Evolutionary conservation across 306 rosid genomes (phyloP).

Genomic region (Styphnolobium japonicum): DNA sequence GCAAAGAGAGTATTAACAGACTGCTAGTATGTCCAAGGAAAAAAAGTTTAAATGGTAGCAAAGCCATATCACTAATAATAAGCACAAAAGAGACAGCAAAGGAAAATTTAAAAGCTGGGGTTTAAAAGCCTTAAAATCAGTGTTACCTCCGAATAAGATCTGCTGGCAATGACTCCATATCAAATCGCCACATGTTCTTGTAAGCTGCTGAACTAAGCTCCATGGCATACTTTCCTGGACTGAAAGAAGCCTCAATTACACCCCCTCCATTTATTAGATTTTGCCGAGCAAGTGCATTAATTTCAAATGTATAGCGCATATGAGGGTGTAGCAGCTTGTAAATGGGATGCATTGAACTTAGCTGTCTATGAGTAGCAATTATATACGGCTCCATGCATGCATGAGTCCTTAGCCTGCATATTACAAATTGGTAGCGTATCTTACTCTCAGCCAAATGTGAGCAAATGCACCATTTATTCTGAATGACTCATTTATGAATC

Average conservation of each 20-base stretch:
- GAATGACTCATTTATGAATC: neutral
- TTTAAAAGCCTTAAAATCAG: neutral
- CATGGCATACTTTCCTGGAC: slow-evolving; percentile 85
- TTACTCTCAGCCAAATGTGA: slow-evolving; percentile 4
- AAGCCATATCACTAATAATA: neutral
- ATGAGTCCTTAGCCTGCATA: slow-evolving; percentile 92
- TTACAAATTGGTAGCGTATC: slow-evolving; percentile 15
- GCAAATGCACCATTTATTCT: neutral
- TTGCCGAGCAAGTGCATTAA: slow-evolving; percentile 89
- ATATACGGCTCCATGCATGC: slow-evolving; percentile 93
- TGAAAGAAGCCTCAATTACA: slow-evolving; percentile 79
- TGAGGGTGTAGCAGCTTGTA: slow-evolving; percentile 91
- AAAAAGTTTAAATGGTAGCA: neutral
- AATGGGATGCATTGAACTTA: slow-evolving; percentile 92
- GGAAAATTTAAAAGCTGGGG: neutral
- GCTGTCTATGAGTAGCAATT: slow-evolving; percentile 85
- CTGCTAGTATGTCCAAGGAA: neutral
- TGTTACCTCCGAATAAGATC: slow-evolving; percentile 87
- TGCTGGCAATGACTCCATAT: slow-evolving; percentile 85
- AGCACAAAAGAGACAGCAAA: neutral
- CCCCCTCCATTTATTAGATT: slow-evolving; percentile 91
- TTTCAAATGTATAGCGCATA: slow-evolving; percentile 91
- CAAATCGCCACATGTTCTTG: slow-evolving; percentile 78
- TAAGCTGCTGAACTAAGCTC: slow-evolving; percentile 94
- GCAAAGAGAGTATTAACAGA: neutral